Percentiles rank a stretch among this genome's conserved stretches.
Conservation (phyloP, 345 rosid genomes). For the Moricandia moricandioides region DNA sequence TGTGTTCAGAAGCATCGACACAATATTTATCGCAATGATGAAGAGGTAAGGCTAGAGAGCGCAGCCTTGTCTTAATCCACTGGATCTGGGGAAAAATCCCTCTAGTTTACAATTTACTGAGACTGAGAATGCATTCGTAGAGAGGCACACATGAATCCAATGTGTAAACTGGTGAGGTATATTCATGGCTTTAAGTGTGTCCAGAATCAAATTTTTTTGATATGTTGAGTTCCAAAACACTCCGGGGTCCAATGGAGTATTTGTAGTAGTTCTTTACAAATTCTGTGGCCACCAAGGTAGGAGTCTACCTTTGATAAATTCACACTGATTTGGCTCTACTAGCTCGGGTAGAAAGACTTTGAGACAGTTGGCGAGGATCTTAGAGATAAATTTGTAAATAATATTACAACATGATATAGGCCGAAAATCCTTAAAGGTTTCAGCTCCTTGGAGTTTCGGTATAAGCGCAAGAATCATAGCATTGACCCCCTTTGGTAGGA, state of each 20-base stretch:
- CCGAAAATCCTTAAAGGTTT: too few relatives aligned
- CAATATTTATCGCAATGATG: background rate
- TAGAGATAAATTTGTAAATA: background rate
- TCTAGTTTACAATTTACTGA: background rate
- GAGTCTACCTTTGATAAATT: background rate
- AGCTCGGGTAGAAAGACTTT: background rate
- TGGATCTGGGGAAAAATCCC: background rate
- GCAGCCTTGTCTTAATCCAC: background rate
- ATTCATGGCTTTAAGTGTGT: background rate
- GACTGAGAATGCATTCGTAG: background rate
- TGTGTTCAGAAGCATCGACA: too few relatives aligned
- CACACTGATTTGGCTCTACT: background rate
- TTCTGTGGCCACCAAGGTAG: background rate
- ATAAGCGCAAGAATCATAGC: background rate
- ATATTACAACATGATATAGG: background rate
- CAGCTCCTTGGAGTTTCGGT: background rate
- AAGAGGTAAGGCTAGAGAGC: background rate
- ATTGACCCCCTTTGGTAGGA: too few relatives aligned
- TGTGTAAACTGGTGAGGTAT: background rate
- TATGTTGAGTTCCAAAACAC: background rate
- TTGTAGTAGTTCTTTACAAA: background rate
- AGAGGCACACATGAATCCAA: background rate
- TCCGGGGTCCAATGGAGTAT: background rate
- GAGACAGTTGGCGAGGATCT: background rate
- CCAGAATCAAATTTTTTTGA: background rate